Conservation (phyloP, 805 yeast species). For the Starmerella cellae region DNA sequence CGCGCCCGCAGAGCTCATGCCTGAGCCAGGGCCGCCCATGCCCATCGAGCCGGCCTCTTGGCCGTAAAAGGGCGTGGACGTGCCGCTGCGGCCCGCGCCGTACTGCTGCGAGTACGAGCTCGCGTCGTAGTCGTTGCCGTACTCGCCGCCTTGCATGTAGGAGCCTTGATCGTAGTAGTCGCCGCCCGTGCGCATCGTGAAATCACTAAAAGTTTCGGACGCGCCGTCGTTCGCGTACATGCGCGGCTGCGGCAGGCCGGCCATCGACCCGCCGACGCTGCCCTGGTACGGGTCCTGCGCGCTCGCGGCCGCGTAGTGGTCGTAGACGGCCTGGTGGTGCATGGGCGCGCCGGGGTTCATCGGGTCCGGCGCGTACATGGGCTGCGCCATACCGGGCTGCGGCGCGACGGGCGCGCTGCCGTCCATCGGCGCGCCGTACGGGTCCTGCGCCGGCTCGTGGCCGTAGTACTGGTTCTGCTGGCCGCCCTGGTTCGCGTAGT, state of each 20-base stretch:
- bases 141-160: conserved; percentile 23
- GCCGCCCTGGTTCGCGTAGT: conserved; percentile 23
- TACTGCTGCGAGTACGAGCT: conserved; percentile 37
- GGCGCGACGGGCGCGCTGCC: conserved; percentile 1
- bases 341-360: background rate
- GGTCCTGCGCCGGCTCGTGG: conserved; percentile 31
- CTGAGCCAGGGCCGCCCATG: background rate
- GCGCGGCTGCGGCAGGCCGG: conserved; percentile 21
- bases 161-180: conserved; percentile 29
- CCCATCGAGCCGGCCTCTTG: conserved; percentile 23
- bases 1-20: conserved; percentile 28
- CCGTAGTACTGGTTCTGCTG: conserved; percentile 21
- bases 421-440: conserved; percentile 25
- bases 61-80: conserved; percentile 87
- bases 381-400: conserved; percentile 14
- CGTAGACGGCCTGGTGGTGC: conserved; percentile 9
- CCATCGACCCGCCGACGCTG: conserved; percentile 2
- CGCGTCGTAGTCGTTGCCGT: conserved; percentile 26
- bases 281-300: conserved; percentile 15
- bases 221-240: conserved; percentile 25
- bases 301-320: conserved; percentile 21
- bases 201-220: conserved; percentile 32
- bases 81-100: conserved; percentile 43
- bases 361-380: conserved; percentile 1
- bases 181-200: conserved; percentile 33